A percentile compares a stretch with the other conserved stretches of the same genome.
phyloP scores from a whole-genome alignment of 495 filamentous ascomycete species.

The Acidomyces sp. region DNA sequence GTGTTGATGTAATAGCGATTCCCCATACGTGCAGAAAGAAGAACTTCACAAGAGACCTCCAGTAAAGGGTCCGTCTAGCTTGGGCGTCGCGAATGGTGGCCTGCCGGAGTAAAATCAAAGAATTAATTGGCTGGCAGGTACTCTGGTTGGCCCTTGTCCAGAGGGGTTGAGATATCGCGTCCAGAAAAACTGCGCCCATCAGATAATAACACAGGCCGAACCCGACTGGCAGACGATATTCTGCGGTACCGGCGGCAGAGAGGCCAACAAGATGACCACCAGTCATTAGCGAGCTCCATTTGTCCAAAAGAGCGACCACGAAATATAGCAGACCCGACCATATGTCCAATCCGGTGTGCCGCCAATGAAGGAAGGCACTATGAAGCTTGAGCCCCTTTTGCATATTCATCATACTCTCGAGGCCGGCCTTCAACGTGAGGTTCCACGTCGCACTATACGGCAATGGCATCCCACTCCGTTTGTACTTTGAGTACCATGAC shows the following conservation, averaged over 20 bases:
- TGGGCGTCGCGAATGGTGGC: slow-evolving; percentile 35
- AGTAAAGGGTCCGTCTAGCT: slow-evolving; percentile 41
- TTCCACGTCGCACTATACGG: slow-evolving; percentile 52
- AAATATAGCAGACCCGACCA: slow-evolving; percentile 48
- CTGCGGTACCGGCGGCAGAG: slow-evolving; percentile 27
- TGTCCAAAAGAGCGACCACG: slow-evolving; percentile 45
- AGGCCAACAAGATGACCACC: slow-evolving; percentile 36
- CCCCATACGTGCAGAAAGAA: slow-evolving; percentile 47
- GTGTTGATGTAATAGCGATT: slow-evolving; percentile 35
- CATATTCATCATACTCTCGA: slow-evolving; percentile 39
- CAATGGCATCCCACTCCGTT: slow-evolving; percentile 37
- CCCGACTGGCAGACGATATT: slow-evolving; percentile 40
- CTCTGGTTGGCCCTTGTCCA: slow-evolving; percentile 36
- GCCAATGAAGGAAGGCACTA: slow-evolving; percentile 51
- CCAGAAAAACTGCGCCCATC: slow-evolving; percentile 45
- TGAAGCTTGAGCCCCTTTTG: slow-evolving; percentile 49
- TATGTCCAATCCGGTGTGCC: slow-evolving; percentile 43
- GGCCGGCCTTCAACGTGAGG: slow-evolving; percentile 41
- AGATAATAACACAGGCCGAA: slow-evolving; percentile 48
- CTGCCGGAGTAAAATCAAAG: slow-evolving; percentile 22
- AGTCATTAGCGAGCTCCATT: slow-evolving; percentile 42
- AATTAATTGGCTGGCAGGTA: slow-evolving; percentile 14
- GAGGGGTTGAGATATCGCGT: slow-evolving; percentile 44
- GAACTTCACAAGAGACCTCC: slow-evolving; percentile 39
- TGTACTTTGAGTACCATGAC: slow-evolving; percentile 45